These are phyloP conservation scores for Neonectria ditissima DNA, from an alignment of 2,329 filamentous ascomycete species.

Conservation along the genomic window DNA sequence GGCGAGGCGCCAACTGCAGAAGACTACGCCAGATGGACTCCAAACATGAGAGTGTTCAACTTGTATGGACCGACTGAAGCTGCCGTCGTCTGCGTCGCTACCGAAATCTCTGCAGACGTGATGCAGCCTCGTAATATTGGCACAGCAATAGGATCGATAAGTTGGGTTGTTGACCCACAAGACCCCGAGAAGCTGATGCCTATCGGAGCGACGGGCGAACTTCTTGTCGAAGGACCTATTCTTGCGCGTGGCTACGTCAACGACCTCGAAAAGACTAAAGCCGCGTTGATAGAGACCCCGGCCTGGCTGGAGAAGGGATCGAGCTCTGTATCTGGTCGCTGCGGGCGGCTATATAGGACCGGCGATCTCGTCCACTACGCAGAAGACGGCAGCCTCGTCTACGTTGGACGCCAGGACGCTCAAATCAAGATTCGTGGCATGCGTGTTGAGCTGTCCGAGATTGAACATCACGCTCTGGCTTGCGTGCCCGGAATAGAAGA, in stretches of 20 bases:
- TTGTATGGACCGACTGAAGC: slow-evolving; percentile 23
- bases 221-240: slow-evolving; percentile 19
- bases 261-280: not conserved
- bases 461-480: slow-evolving; percentile 26
- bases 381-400: slow-evolving; percentile 54
- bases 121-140: slow-evolving; percentile 18
- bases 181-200: slow-evolving; percentile 24
- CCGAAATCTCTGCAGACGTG: not conserved
- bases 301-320: slow-evolving; percentile 19
- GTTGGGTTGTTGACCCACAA: slow-evolving; percentile 23
- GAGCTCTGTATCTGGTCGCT: not conserved
- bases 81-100: slow-evolving; percentile 13
- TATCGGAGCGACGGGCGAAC: slow-evolving; percentile 24
- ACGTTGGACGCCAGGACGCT: slow-evolving; percentile 64
- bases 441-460: slow-evolving; percentile 59
- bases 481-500: slow-evolving; percentile 12
- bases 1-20: slow-evolving; percentile 14
- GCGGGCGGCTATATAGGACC: slow-evolving; percentile 54
- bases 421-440: slow-evolving; percentile 71
- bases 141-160: slow-evolving; percentile 1
- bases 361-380: slow-evolving; percentile 60
- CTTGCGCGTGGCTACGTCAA: not conserved
- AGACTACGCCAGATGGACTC: slow-evolving; percentile 18
- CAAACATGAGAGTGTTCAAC: slow-evolving; percentile 4
- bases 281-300: slow-evolving; percentile 9